Conservation (phyloP, 306 rosid genomes). For the Cicer bijugum region DNA sequence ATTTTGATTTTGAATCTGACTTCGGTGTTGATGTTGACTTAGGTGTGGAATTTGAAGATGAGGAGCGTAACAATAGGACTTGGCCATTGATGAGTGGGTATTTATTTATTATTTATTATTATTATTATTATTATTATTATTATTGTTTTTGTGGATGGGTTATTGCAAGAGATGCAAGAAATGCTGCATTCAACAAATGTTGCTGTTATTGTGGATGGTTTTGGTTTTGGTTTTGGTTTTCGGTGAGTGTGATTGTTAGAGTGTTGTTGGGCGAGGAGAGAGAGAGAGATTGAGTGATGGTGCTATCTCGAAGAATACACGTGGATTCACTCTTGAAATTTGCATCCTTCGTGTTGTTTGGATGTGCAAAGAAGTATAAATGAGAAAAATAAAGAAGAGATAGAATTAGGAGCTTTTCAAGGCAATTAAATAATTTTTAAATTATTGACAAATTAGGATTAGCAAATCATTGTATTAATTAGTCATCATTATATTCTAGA, state of each 20-base stretch:
- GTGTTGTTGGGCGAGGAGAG: background rate
- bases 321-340: slow-evolving; percentile 40
- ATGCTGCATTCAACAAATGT: slow-evolving; percentile 16
- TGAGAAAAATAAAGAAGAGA: no score
- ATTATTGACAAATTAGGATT: no score
- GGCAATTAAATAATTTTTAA: no score
- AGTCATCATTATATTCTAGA: no score
- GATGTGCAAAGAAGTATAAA: no score
- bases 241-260: background rate
- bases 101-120: background rate
- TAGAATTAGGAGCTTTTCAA: no score
- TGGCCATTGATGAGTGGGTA: slow-evolving; percentile 38
- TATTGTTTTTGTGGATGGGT: background rate
- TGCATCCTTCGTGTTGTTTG: background rate
- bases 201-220: background rate
- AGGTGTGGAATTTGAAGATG: slow-evolving; percentile 25
- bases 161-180: background rate
- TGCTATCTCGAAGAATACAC: slow-evolving; percentile 41
- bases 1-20: background rate
- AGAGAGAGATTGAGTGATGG: slow-evolving; percentile 44
- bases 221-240: no score
- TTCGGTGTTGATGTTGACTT: background rate
- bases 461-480: no score
- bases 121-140: background rate
- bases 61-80: slow-evolving; percentile 17